phyloP scores from a whole-genome alignment of 352 stramenopile genomes.

The Ophiocytium majus region DNA sequence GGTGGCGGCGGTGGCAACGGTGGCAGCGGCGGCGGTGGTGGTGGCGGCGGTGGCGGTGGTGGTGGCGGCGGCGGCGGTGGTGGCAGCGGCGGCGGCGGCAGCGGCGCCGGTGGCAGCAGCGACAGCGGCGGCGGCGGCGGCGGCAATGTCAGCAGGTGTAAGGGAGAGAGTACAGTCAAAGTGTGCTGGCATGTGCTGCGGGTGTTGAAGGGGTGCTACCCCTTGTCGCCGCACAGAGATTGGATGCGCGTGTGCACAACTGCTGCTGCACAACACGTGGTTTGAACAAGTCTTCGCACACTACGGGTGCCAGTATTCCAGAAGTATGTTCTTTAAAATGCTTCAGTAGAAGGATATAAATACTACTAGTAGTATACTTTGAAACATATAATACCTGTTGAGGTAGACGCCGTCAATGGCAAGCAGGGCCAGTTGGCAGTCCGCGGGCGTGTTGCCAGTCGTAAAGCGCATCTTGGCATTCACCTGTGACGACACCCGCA shows the following conservation, averaged over 20 bases:
- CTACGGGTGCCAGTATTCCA: background rate
- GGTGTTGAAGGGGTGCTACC: no score
- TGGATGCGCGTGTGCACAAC: background rate
- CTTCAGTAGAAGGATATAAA: background rate
- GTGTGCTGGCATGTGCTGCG: no score
- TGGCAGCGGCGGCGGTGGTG: background rate
- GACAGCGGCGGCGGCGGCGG: no score
- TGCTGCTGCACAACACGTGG: background rate
- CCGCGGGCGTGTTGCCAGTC: background rate
- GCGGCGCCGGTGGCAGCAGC: background rate
- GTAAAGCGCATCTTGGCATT: background rate
- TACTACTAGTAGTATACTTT: no score
- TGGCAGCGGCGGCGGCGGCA: background rate
- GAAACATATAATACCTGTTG: no score
- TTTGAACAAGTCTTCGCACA: background rate
- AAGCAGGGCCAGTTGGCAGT: constrained; percentile 39
- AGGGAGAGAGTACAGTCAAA: no score
- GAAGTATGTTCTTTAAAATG: background rate
- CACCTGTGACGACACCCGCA: no score
- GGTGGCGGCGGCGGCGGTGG: no score
- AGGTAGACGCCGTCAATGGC: constrained; percentile 51
- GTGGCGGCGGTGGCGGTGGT: background rate
- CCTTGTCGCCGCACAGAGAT: background rate
- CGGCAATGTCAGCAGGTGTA: no score
- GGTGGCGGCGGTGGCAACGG: no score